These are phyloP conservation scores for Chalciporus chontae DNA, from an alignment of 768 basidiomycete species.

Conservation along the genomic window DNA sequence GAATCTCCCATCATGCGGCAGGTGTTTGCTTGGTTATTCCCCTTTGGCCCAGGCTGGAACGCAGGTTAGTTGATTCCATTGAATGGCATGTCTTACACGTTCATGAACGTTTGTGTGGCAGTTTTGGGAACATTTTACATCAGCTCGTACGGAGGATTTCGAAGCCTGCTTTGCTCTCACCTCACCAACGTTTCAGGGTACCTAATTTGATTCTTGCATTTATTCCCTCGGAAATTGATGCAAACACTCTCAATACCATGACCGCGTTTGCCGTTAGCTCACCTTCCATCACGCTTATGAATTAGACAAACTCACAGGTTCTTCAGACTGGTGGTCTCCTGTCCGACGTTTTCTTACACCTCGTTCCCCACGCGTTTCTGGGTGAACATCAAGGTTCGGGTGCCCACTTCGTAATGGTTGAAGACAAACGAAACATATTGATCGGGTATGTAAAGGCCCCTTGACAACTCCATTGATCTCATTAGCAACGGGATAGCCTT, in stretches of 20 bases:
- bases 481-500: constrained; percentile 40
- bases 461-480: constrained; percentile 7
- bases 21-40: constrained; percentile 79
- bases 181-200: constrained; percentile 48
- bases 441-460: constrained; percentile 58
- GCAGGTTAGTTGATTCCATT: constrained; percentile 41
- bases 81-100: constrained; percentile 11
- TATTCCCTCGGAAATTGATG: constrained; percentile 84
- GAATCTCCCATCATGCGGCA: constrained; percentile 76
- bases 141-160: constrained; percentile 62
- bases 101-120: constrained; percentile 25
- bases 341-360: constrained; percentile 89
- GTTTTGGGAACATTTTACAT: constrained; percentile 94
- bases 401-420: constrained; percentile 78
- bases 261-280: constrained; percentile 82
- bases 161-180: constrained; percentile 17
- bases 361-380: constrained; percentile 89
- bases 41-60: constrained; percentile 89
- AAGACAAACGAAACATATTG: constrained; percentile 88
- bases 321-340: constrained; percentile 81
- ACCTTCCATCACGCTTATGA: constrained; percentile 6
- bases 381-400: constrained; percentile 76
- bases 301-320: constrained; percentile 17
- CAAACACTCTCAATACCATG: constrained; percentile 87
- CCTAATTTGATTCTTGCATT: constrained; percentile 95